Evolutionary conservation across 2,329 filamentous ascomycete species (phyloP).

Genomic region (Aspergillus chevalieri): DNA sequence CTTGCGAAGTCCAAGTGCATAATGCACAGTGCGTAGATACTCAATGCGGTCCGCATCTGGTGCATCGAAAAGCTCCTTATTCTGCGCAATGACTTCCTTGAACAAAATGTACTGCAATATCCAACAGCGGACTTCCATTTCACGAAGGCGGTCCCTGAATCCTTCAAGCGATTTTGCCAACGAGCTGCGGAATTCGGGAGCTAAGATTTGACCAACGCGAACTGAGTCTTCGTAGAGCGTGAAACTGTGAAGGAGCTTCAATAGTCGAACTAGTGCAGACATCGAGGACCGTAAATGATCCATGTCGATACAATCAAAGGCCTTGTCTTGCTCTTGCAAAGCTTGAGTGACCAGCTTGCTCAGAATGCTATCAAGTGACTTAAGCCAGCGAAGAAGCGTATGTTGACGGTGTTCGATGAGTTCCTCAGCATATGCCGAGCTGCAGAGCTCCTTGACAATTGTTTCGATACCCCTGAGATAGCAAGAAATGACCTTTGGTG

Average conservation of each 20-base stretch:
- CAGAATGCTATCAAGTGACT: slow-evolving; percentile 70
- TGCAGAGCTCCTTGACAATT: slow-evolving; percentile 64
- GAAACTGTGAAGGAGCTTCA: slow-evolving; percentile 70
- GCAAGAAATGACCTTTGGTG: slow-evolving; percentile 83
- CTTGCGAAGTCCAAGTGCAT: slow-evolving; percentile 73
- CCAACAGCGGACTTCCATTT: slow-evolving; percentile 85
- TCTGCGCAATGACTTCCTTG: slow-evolving; percentile 66
- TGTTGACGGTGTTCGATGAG: slow-evolving; percentile 60
- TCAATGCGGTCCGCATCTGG: slow-evolving; percentile 69
- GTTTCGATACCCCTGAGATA: slow-evolving; percentile 79
- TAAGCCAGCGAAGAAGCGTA: slow-evolving; percentile 68
- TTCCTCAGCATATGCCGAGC: slow-evolving; percentile 50
- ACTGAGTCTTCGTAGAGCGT: slow-evolving; percentile 79
- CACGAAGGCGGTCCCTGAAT: slow-evolving; percentile 66
- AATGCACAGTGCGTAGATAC: slow-evolving; percentile 74
- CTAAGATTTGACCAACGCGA: slow-evolving; percentile 64
- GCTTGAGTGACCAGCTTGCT: slow-evolving; percentile 64
- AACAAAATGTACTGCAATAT: slow-evolving; percentile 77
- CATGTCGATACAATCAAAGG: slow-evolving; percentile 80
- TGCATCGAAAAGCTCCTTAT: slow-evolving; percentile 56
- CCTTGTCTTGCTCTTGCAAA: slow-evolving; percentile 56
- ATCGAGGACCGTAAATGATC: slow-evolving; percentile 69
- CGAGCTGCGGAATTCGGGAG: slow-evolving; percentile 52
- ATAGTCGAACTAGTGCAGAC: slow-evolving; percentile 63
- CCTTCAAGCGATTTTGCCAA: slow-evolving; percentile 37